These are phyloP conservation scores for Mortierella sp. DNA, from an alignment of 371 early-diverging fungal genomes.

Conservation along the genomic window DNA sequence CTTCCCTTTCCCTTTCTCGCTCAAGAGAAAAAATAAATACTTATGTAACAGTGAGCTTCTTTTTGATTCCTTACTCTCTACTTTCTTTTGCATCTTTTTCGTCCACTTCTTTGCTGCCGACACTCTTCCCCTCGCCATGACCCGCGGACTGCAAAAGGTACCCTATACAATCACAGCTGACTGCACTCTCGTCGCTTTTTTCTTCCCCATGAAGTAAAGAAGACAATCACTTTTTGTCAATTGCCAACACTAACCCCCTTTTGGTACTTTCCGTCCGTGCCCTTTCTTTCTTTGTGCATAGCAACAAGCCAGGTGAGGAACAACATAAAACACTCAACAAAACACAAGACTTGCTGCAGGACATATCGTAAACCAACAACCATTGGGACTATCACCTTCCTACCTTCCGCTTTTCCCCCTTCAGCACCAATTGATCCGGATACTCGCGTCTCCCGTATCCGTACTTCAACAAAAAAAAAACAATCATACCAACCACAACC, in stretches of 20 bases:
- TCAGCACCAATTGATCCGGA: too few relatives aligned
- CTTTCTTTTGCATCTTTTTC: too few relatives aligned
- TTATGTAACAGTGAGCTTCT: neutral
- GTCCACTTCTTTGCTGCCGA: neutral
- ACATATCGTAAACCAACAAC: neutral
- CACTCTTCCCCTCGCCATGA: conserved; percentile 28
- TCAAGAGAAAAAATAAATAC: neutral
- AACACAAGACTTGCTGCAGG: neutral
- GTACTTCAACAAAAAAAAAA: too few relatives aligned
- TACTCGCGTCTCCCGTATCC: too few relatives aligned
- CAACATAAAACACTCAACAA: neutral
- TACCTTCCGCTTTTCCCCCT: too few relatives aligned
- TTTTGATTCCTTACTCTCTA: neutral
- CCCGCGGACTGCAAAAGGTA: conserved; percentile 58
- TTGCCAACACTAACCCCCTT: neutral
- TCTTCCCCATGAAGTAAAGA: neutral
- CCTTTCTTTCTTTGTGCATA: neutral
- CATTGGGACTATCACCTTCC: neutral
- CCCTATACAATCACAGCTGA: neutral
- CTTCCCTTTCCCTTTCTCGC: neutral
- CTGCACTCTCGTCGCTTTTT: neutral
- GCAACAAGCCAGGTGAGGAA: conserved; percentile 55
- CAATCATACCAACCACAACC: too few relatives aligned
- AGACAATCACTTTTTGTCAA: neutral
- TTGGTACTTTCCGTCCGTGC: neutral